phyloP scores from a whole-genome alignment of 257 asterid genomes.

The Solanum raphanifolium region DNA sequence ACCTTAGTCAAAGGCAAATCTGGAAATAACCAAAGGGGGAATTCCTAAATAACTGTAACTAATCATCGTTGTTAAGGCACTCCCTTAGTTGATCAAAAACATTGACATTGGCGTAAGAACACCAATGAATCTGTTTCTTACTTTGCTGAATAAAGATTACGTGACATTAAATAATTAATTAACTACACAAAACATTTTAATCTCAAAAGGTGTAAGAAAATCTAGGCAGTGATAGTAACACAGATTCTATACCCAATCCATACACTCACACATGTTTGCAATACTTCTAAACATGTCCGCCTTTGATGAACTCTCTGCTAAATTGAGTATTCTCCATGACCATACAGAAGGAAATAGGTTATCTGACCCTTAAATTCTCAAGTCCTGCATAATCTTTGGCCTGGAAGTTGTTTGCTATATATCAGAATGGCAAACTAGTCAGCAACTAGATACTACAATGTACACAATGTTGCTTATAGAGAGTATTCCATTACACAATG shows the following conservation, averaged over 20 bases:
- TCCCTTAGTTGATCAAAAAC: neutral
- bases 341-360: neutral
- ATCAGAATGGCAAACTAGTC: neutral
- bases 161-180: neutral
- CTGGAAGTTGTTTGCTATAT: neutral
- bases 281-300: neutral
- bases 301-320: neutral
- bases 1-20: neutral
- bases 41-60: neutral
- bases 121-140: neutral
- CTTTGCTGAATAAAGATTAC: neutral
- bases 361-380: neutral
- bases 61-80: neutral
- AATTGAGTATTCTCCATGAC: neutral
- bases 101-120: neutral
- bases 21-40: neutral
- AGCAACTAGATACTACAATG: neutral
- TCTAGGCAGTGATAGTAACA: neutral
- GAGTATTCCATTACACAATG: neutral
- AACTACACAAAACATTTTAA: neutral
- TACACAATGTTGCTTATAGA: neutral
- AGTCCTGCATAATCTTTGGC: neutral
- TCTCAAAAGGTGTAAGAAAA: neutral
- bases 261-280: neutral
- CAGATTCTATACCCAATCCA: neutral